phyloP scores from a whole-genome alignment of 768 basidiomycete species.

The Lentinula guzmanii region DNA sequence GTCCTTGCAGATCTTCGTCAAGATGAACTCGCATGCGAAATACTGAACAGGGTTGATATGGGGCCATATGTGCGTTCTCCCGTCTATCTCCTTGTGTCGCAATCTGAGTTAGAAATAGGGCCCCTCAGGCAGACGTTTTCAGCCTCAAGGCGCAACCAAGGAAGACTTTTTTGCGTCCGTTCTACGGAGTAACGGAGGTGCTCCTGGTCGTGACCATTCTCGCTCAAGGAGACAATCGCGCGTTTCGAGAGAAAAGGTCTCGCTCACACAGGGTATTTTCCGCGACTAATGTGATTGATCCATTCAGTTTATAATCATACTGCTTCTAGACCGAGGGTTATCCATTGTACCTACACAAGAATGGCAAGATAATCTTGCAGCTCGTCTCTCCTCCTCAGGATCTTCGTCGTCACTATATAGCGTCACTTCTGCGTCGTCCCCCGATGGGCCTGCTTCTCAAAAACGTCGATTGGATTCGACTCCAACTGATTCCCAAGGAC shows the following conservation, averaged over 20 bases:
- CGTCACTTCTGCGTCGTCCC: constrained; percentile 9
- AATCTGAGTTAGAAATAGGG: constrained; percentile 36
- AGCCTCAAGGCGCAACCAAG: constrained; percentile 58
- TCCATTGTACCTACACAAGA: constrained; percentile 64
- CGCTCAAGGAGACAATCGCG: constrained; percentile 69
- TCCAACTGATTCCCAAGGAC: constrained; percentile 17
- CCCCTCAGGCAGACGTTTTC: constrained; percentile 58
- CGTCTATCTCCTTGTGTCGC: constrained; percentile 5
- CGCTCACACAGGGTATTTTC: constrained; percentile 51
- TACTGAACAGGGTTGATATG: constrained; percentile 68
- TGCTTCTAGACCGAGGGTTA: constrained; percentile 45
- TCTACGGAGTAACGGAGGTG: constrained; percentile 48
- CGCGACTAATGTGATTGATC: not conserved
- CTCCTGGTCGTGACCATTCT: constrained; percentile 42
- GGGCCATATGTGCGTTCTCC: constrained; percentile 64
- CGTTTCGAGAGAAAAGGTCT: constrained; percentile 75
- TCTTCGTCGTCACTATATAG: constrained; percentile 13
- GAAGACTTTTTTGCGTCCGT: constrained; percentile 78
- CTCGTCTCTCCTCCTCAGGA: constrained; percentile 34
- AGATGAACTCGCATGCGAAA: constrained; percentile 74
- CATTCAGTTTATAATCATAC: not conserved
- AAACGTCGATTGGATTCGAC: constrained; percentile 39
- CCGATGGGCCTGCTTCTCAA: constrained; percentile 33
- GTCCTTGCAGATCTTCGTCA: constrained; percentile 59
- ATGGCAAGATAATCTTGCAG: constrained; percentile 73